A percentile compares a stretch with the other conserved stretches of the same genome.
Conservation (phyloP, 352 stramenopile species). For the Phytopythium vexans region DNA sequence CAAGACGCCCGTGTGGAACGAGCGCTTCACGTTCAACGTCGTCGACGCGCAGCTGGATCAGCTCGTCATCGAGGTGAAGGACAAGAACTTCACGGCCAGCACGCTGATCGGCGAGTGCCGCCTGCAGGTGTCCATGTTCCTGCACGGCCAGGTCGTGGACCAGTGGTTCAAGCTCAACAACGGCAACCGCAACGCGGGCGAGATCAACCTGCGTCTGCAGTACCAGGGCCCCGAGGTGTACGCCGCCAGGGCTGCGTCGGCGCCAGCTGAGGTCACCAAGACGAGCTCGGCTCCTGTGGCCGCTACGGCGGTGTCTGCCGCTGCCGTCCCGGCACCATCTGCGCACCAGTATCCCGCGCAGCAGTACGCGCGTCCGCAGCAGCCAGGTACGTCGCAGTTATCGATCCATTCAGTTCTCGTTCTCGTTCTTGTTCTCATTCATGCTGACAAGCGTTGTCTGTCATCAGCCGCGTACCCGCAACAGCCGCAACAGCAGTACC, state of each 20-base stretch:
- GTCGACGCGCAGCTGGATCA: slow-evolving; percentile 71
- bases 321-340: neutral
- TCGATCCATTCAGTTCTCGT: too few species aligned
- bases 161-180: slow-evolving; percentile 84
- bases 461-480: slow-evolving; percentile 5
- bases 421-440: neutral
- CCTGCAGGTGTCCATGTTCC: slow-evolving; percentile 74
- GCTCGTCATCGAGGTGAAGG: slow-evolving; percentile 73
- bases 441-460: neutral
- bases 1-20: slow-evolving; percentile 75
- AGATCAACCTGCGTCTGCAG: slow-evolving; percentile 84
- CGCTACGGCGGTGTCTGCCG: neutral
- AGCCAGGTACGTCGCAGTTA: neutral
- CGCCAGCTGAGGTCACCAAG: slow-evolving; percentile 18
- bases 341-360: neutral
- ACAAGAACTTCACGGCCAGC: slow-evolving; percentile 80
- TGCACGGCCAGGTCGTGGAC: slow-evolving; percentile 60
- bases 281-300: neutral
- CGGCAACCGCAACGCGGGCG: slow-evolving; percentile 44
- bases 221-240: slow-evolving; percentile 35
- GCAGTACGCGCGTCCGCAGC: slow-evolving; percentile 11
- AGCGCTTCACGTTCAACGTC: slow-evolving; percentile 79
- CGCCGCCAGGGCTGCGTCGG: slow-evolving; percentile 6
- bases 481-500: slow-evolving; percentile 9
- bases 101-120: slow-evolving; percentile 70